Conservation (phyloP, 1,284 basidiomycete genomes). For the Cryptococcus jaspeensis region DNA sequence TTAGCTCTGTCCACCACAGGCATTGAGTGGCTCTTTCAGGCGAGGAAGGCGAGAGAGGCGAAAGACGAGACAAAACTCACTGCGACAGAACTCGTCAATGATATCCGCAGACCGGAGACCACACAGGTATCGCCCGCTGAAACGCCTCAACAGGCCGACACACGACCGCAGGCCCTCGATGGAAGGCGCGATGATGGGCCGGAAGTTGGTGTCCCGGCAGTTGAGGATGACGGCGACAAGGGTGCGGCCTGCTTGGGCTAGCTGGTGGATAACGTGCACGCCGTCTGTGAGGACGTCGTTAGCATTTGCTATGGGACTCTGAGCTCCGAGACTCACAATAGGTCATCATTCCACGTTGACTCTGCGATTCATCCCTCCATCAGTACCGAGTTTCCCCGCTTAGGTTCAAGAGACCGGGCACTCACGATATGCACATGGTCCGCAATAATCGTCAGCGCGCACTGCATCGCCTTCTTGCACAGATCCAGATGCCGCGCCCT, state of each 20-base stretch:
- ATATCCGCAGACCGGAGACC: constrained; percentile 82
- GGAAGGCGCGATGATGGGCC: constrained; percentile 69
- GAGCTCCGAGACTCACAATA: constrained; percentile 61
- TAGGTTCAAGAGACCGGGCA: no score
- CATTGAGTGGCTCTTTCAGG: no score
- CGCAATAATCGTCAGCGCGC: constrained; percentile 62
- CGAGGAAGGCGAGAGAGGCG: neutral
- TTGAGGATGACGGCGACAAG: constrained; percentile 79
- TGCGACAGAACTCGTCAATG: constrained; percentile 86
- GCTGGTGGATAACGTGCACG: constrained; percentile 87
- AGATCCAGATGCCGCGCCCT: constrained; percentile 47
- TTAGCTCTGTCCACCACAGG: no score
- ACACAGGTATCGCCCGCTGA: constrained; percentile 60
- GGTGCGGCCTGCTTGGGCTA: constrained; percentile 87
- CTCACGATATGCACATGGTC: constrained; percentile 78
- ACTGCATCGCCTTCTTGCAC: constrained; percentile 61
- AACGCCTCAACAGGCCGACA: constrained; percentile 67
- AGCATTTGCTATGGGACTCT: neutral
- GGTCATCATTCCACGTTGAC: constrained; percentile 78
- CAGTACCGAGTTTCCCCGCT: neutral
- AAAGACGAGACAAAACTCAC: constrained; percentile 56
- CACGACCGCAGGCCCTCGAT: constrained; percentile 80
- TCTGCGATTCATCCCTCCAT: constrained; percentile 21
- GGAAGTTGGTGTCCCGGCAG: constrained; percentile 54
- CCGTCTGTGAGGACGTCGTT: constrained; percentile 60